These are phyloP conservation scores for Leccinellum rugosiceps DNA, from an alignment of 768 basidiomycete species.

Conservation along the genomic window DNA sequence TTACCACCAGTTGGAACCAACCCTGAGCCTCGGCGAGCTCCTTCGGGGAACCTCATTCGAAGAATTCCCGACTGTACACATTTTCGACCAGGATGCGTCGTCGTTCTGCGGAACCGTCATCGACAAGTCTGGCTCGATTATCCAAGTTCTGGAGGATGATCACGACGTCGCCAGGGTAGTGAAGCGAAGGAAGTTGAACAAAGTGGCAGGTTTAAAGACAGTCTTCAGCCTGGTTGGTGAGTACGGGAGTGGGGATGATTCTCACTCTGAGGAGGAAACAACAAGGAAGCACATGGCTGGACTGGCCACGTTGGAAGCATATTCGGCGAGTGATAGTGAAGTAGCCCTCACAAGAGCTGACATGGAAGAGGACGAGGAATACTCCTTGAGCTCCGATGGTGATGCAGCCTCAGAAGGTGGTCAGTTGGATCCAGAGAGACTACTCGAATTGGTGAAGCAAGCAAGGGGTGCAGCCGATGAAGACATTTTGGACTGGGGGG, in stretches of 20 bases:
- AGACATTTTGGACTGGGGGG: constrained; percentile 32
- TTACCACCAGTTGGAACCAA: constrained; percentile 59
- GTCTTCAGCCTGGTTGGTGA: constrained; percentile 57
- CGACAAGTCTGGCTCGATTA: constrained; percentile 45
- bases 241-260: constrained; percentile 53
- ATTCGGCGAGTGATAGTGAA: constrained; percentile 22
- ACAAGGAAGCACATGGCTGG: constrained; percentile 4
- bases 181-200: constrained; percentile 59
- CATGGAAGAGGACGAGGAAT: constrained; percentile 18
- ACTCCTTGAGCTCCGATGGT: constrained; percentile 9
- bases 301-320: constrained; percentile 23
- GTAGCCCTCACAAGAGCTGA: background rate
- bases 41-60: constrained; percentile 66
- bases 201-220: constrained; percentile 48
- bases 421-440: constrained; percentile 14
- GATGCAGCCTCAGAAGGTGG: constrained; percentile 10
- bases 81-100: constrained; percentile 56
- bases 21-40: constrained; percentile 41
- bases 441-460: constrained; percentile 25
- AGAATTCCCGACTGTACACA: constrained; percentile 81
- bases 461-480: constrained; percentile 24
- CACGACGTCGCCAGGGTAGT: constrained; percentile 31
- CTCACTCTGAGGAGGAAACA: constrained; percentile 29
- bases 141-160: constrained; percentile 8
- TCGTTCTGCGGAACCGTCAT: constrained; percentile 59